Evolutionary conservation across 108 stramenopile species (phyloP).

Genomic region (Cafeteria roenbergensis): DNA sequence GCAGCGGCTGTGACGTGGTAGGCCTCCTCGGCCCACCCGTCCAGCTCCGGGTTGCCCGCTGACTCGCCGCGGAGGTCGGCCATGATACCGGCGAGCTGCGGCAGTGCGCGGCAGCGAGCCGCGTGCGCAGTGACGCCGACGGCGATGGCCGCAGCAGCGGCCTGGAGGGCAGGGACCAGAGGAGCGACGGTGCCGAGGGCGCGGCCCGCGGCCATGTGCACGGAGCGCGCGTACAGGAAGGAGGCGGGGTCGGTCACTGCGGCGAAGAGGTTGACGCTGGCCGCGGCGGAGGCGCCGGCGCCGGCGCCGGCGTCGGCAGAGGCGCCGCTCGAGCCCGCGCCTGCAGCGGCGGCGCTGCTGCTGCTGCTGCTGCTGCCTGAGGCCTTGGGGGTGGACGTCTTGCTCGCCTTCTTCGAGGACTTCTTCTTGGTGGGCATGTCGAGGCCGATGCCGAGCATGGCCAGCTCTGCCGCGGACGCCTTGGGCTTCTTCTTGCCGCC

Average conservation of each 20-base stretch:
- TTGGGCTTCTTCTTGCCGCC: neutral
- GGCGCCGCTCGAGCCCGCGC: too few relatives aligned
- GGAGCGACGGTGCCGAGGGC: neutral
- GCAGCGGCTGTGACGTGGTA: too few relatives aligned
- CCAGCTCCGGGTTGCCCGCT: neutral
- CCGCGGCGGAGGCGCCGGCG: too few relatives aligned
- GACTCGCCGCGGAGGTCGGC: neutral
- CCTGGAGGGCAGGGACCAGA: neutral
- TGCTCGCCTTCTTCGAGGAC: neutral
- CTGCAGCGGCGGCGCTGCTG: neutral
- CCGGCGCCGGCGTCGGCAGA: too few relatives aligned
- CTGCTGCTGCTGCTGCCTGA: neutral
- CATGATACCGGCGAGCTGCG: neutral
- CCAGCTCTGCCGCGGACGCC: neutral
- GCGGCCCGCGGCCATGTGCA: neutral
- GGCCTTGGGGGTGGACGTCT: neutral
- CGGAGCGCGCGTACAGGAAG: neutral
- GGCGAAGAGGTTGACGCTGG: neutral
- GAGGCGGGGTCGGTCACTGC: neutral
- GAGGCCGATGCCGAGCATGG: neutral
- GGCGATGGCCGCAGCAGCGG: neutral
- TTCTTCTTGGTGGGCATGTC: neutral
- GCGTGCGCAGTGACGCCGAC: neutral
- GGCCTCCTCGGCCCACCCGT: too few relatives aligned
- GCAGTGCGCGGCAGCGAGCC: too few relatives aligned